These are phyloP conservation scores for Aspergillus piperis DNA, from an alignment of 2,329 filamentous ascomycete species.

Conservation along the genomic window DNA sequence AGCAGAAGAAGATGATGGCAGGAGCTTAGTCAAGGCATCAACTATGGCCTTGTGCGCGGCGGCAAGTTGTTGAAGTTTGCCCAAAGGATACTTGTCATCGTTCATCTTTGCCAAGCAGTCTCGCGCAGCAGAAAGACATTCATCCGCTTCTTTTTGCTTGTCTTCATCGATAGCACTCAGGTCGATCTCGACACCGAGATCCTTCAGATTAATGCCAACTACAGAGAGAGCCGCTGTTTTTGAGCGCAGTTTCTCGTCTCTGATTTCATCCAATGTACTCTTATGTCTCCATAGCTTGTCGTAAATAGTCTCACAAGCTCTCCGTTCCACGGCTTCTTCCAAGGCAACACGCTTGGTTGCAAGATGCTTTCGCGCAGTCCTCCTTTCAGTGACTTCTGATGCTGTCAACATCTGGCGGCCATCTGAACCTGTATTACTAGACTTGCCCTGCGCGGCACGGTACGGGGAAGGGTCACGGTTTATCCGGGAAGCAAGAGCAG, in stretches of 20 bases:
- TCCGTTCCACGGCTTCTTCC: conserved; percentile 88
- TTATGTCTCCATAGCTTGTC: conserved; percentile 86
- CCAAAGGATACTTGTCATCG: conserved; percentile 80
- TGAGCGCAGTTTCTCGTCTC: conserved; percentile 91
- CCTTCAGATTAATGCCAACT: conserved; percentile 86
- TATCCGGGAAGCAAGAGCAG: conserved; percentile 72
- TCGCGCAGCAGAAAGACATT: conserved; percentile 71
- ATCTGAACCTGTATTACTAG: conserved; percentile 45
- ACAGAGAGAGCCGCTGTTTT: conserved; percentile 87
- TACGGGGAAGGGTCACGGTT: conserved; percentile 66
- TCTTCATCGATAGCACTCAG: conserved; percentile 55
- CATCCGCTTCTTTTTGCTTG: conserved; percentile 67
- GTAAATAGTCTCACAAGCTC: conserved; percentile 83
- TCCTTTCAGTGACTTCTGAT: conserved; percentile 77
- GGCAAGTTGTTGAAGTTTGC: conserved; percentile 86
- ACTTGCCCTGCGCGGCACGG: conserved; percentile 58
- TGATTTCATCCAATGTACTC: conserved; percentile 88
- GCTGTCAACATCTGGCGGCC: conserved; percentile 89
- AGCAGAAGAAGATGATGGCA: conserved; percentile 78
- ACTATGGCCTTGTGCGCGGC: conserved; percentile 92
- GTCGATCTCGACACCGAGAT: conserved; percentile 76
- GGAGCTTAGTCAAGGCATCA: conserved; percentile 70
- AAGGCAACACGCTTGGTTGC: conserved; percentile 75
- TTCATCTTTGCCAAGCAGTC: conserved; percentile 78
- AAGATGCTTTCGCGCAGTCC: conserved; percentile 73